Percentiles rank a stretch among this genome's conserved stretches.
phyloP scores from a whole-genome alignment of 441 rosid genomes.

The Gossypium aridum region DNA sequence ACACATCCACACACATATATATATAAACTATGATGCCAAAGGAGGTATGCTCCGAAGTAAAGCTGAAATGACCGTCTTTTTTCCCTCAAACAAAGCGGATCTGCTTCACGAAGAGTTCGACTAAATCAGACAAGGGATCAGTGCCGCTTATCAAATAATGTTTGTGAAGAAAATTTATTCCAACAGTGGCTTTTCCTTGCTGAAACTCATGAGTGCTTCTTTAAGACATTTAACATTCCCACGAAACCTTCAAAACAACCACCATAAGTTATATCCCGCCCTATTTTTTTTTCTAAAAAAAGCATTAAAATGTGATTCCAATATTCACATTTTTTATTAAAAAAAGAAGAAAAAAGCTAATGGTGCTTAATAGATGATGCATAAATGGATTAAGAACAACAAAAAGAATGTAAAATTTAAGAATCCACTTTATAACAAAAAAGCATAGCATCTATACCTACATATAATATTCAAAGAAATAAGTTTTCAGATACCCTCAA shows the following conservation, averaged over 20 bases:
- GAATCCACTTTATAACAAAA: neutral
- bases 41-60: constrained; percentile 37
- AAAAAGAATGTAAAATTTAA: neutral
- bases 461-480: neutral
- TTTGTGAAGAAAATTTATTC: constrained; percentile 10
- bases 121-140: constrained; percentile 12
- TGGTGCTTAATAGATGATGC: neutral
- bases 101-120: constrained; percentile 9
- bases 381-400: neutral
- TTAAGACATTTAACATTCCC: constrained; percentile 24
- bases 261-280: neutral
- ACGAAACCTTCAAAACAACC: constrained; percentile 37
- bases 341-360: neutral
- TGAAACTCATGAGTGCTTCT: constrained; percentile 21
- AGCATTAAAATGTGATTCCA: neutral
- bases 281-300: neutral
- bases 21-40: constrained; percentile 25
- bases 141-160: constrained; percentile 6
- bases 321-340: neutral
- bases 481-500: neutral
- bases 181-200: constrained; percentile 7
- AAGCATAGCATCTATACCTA: neutral
- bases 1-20: neutral
- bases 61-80: constrained; percentile 14
- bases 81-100: constrained; percentile 15